Evolutionary conservation across 2,329 filamentous ascomycete species (phyloP).

Genomic region (Parascedosporium putredinis): DNA sequence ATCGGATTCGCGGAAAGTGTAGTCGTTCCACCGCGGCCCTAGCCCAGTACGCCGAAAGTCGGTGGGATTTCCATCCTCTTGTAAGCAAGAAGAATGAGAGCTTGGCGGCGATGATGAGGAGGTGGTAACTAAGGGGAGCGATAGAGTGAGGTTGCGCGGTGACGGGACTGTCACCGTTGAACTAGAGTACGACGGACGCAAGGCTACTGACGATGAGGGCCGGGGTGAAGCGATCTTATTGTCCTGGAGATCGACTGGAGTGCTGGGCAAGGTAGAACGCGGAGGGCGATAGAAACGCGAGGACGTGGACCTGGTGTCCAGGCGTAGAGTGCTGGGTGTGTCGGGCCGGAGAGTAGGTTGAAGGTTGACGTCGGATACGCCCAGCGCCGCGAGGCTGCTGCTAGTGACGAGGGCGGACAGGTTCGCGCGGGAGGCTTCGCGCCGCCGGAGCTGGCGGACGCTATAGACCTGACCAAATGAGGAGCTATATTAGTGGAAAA

Average conservation of each 20-base stretch:
- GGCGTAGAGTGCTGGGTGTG: constrained; percentile 2
- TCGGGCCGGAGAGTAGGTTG: constrained; percentile 1
- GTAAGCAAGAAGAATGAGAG: background rate
- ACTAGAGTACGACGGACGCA: too few species aligned
- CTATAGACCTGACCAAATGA: constrained; percentile 14
- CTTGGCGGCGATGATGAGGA: background rate
- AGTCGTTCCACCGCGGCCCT: constrained; percentile 20
- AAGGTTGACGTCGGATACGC: background rate
- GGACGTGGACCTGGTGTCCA: constrained; percentile 11
- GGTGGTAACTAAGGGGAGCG: too few species aligned
- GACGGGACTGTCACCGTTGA: too few species aligned
- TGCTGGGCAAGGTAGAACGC: background rate
- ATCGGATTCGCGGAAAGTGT: constrained; percentile 25
- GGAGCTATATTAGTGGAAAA: constrained; percentile 5
- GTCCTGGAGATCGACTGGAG: background rate
- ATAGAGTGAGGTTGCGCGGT: too few species aligned
- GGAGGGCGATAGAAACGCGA: constrained; percentile 10
- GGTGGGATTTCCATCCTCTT: background rate
- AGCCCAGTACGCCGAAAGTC: constrained; percentile 9
- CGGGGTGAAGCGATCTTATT: background rate
- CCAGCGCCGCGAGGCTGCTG: background rate
- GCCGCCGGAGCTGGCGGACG: constrained; percentile 18
- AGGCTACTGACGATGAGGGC: too few species aligned
- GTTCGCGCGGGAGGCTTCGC: constrained; percentile 9
- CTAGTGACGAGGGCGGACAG: constrained; percentile 6